Base-by-base conservation (phyloP, 1,139 yeast species). In the Kodamaea arcana region DNA sequence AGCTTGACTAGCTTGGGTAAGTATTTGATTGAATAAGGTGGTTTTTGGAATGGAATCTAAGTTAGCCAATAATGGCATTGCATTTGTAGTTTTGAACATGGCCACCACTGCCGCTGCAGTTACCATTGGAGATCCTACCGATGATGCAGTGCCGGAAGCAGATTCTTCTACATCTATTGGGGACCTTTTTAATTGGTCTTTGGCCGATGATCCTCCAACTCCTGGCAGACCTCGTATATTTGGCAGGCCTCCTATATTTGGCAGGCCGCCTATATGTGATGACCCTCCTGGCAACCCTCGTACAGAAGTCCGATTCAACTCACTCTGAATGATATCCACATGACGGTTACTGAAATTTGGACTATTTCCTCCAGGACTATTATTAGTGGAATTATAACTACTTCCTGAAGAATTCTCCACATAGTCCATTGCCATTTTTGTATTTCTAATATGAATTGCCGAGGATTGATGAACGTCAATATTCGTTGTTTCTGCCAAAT, bases 1-100 rank as follows among this genome's bases (percentile, higher is more conserved):
- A 14, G 10, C 26, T 8, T 11, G 11, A 20, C 23, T 24, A 12
- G 13, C 6, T 12, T 6, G 12, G 14, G 26, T n/a, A 24, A n/a
- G 26, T n/a, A n/a, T n/a, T 12, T 8, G 6, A 12, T 24, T 14
- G n/a, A n/a, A n/a, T n/a, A 23, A 16, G 35, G 37, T 18, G 29
- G 27, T n/a, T 18, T 7, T 9, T 7, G 22, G 22, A 18, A 21
- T 29, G n/a, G 18, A 10, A 4, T 13, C 15, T 4, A 33, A 29
- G 8, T 35, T 20, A 15, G 33, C 35, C 13, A 42, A 29, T 7
- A 49, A 32, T 1, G 57, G 51, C 27, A 48, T 40, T 5, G 62
- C 66, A 24, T 46, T 48, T 4, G 61, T 35, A 0, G 52, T 44
- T 22, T 55, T 51, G 6, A 61, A 33, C 4, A 54, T 45, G 0